Conservation (phyloP, 1,284 basidiomycete genomes). For the Tausonia pullulans region DNA sequence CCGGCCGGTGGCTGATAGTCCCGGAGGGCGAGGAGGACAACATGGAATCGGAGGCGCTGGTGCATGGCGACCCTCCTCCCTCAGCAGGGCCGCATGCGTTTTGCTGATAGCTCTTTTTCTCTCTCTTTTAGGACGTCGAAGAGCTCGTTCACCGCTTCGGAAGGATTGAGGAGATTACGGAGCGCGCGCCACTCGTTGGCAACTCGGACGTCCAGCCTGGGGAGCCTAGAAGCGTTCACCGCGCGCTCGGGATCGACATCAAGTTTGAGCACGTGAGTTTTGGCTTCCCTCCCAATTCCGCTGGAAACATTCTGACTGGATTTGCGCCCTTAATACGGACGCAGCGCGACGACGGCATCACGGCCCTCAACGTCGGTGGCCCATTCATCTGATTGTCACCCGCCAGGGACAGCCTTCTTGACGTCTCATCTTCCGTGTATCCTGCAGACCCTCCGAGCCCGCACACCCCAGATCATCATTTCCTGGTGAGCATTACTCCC, state of each 20-base stretch:
- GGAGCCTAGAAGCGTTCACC: no score
- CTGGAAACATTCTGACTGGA: no score
- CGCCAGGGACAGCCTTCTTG: no score
- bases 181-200: no score
- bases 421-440: neutral
- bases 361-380: neutral
- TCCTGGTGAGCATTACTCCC: neutral
- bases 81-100: no score
- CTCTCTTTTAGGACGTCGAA: neutral
- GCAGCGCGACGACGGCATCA: neutral
- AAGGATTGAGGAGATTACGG: no score
- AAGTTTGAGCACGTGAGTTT: neutral
- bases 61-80: no score
- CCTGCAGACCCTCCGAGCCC: neutral
- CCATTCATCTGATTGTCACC: no score
- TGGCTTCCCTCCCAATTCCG: no score
- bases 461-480: neutral
- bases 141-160: no score
- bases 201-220: no score
- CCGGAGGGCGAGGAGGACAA: neutral
- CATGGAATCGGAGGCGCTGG: neutral
- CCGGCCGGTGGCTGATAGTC: neutral
- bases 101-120: neutral
- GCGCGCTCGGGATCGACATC: neutral
- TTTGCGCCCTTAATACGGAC: neutral